These are phyloP conservation scores for Gautieria morchelliformis DNA, from an alignment of 768 basidiomycete species.

Conservation along the genomic window DNA sequence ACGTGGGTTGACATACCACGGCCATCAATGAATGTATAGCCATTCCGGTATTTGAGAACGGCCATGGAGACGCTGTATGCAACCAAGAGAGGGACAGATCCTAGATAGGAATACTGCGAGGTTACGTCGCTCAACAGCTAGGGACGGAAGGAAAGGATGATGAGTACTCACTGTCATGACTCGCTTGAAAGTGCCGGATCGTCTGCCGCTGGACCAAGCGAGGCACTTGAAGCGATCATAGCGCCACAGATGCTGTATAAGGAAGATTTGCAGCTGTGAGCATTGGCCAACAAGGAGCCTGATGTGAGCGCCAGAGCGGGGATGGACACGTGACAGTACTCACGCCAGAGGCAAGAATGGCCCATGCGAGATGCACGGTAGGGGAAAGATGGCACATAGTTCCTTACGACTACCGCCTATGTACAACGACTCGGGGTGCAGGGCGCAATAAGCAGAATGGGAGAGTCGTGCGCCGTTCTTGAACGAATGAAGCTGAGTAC, in stretches of 20 bases:
- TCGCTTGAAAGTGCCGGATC: slow-evolving; percentile 79
- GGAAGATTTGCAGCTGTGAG: slow-evolving; percentile 55
- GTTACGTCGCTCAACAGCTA: slow-evolving; percentile 16
- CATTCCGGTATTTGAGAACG: slow-evolving; percentile 62
- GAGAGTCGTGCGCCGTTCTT: neutral
- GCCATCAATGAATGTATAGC: slow-evolving; percentile 26
- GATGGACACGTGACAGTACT: slow-evolving; percentile 1
- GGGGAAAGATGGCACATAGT: slow-evolving; percentile 65
- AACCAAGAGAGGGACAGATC: slow-evolving; percentile 54
- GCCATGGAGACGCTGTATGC: slow-evolving; percentile 55
- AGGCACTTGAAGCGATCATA: slow-evolving; percentile 73
- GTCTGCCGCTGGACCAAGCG: slow-evolving; percentile 63
- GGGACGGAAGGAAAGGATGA: neutral
- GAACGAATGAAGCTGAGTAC: too few relatives aligned
- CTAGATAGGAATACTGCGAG: slow-evolving; percentile 65
- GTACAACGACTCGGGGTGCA: neutral
- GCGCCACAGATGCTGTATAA: slow-evolving; percentile 67
- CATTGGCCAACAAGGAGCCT: neutral
- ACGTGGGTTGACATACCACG: slow-evolving; percentile 5
- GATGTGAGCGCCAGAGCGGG: neutral
- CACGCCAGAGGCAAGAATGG: slow-evolving; percentile 27
- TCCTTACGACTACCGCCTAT: neutral
- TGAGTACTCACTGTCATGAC: slow-evolving; percentile 68
- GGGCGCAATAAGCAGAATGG: neutral
- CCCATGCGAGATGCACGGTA: slow-evolving; percentile 68